Base-by-base conservation (phyloP, 257 asterid genomes). In the Fraxinus pennsylvanica region DNA sequence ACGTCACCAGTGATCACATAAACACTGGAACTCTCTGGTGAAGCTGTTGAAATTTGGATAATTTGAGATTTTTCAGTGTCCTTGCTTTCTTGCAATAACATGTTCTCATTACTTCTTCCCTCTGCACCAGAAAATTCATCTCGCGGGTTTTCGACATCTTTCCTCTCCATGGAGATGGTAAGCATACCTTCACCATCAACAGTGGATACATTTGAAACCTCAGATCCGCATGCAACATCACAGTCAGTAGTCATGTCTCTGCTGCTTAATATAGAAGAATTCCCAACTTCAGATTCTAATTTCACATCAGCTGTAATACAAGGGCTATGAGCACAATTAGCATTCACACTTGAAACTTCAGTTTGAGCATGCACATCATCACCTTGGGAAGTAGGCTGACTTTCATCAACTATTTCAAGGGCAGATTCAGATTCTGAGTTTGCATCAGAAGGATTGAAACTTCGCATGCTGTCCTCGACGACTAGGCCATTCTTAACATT, bases 11-110 rank as follows among this genome's bases (percentile, higher is more conserved):
- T 81, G 71, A 78, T 74, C 27, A 45, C 68, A 76, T 76, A 82
- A 52, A 71, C 63, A 80, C 76, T 71, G 80, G 93, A 90, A 84
- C 70, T 83, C 77, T 80, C 96, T 30, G 83, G 63, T 82, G 86
- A 79, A 81, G 86, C 77, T 63, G 52, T 76, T 21, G 86, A 77
- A 63, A 74, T 68, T 67, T 75, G 78, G 52, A 52, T 81, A 72
- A 72, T 74, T 19, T 7, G 81, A 79, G 88, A 81, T 73, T 80
- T 79, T 82, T 78, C 88, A 77, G 66, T 43, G 63, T 76, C 84
- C 72, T 72, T 81, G 21, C 78, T 79, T 81, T 85, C 86, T 66
- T 63, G 81, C 69, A 73, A 76, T 57, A 59, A 33, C 66, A 71
- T 50, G 59, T 74, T 82, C 71, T 74, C 82, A 59, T 75, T 74